These are phyloP conservation scores for Eudorina sp. DNA, from an alignment of 139 green algal genomes.

Conservation along the genomic window DNA sequence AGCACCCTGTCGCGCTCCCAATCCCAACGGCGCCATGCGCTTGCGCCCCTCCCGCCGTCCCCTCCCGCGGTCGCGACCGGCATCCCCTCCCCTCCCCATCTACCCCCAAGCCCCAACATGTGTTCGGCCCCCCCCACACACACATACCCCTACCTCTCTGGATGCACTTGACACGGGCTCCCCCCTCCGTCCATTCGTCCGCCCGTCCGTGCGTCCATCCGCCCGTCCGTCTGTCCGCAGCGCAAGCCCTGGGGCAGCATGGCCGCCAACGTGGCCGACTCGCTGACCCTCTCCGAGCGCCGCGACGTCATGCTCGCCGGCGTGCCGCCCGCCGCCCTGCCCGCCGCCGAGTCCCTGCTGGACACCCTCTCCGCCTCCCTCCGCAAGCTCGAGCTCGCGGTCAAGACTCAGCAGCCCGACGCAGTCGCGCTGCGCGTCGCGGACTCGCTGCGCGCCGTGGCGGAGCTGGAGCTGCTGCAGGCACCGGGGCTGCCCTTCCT, in stretches of 20 bases:
- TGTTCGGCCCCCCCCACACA: no score
- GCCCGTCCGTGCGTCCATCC: neutral
- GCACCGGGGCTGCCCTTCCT: slow-evolving; percentile 78
- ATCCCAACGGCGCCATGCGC: no score
- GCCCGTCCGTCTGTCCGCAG: slow-evolving; percentile 33
- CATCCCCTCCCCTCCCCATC: no score
- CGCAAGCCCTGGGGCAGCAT: slow-evolving; percentile 88
- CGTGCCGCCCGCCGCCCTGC: slow-evolving; percentile 35
- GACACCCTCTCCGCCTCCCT: slow-evolving; percentile 51
- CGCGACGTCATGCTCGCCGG: slow-evolving; percentile 54
- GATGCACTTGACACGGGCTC: no score
- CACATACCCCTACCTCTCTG: no score
- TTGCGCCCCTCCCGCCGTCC: no score
- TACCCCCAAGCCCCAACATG: no score
- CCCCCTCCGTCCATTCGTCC: no score
- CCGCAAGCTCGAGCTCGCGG: slow-evolving; percentile 62
- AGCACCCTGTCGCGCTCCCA: no score
- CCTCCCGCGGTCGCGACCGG: no score
- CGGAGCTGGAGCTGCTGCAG: slow-evolving; percentile 84
- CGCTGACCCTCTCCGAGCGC: slow-evolving; percentile 45
- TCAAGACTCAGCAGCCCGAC: slow-evolving; percentile 66
- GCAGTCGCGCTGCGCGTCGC: slow-evolving; percentile 45
- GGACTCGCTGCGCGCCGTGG: slow-evolving; percentile 72
- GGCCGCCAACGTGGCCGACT: slow-evolving; percentile 60
- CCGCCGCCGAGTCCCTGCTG: slow-evolving; percentile 28